Evolutionary conservation across 352 stramenopile species (phyloP), one percentile per base, ranked within the genome.

Genomic region (Aphanomyces astaci): DNA sequence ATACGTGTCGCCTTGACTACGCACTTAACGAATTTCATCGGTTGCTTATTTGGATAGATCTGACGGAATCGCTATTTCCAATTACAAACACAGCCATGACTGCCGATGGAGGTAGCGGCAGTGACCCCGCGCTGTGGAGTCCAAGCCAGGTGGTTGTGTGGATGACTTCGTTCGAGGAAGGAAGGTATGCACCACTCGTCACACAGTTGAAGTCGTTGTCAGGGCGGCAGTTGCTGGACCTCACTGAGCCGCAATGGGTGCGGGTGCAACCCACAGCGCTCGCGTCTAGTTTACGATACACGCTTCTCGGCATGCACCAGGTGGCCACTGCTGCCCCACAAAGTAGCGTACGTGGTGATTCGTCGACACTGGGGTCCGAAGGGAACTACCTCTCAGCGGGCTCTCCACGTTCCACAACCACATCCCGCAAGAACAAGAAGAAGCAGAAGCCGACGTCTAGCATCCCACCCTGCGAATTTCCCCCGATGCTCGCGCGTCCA

Each of bases 281-380:
- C 40, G 84, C 84, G 3, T 89, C 76, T 19, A 92, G 85, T 27
- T 77, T 93, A 46, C 86, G 86, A 40, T 95, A 92, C 73, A 95
- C 86, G 63, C 73, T 95, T 22, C 71, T 95, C 19, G 86, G 84
- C 13, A 95, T 95, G 86, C 77, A 90, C 36, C 86, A 95, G 59
- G 82, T 95, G 39, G 83, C 84, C 17, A 36, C 62, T 3, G 30
- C 7, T 22, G 22, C 15, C 27, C 22, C 27, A 15, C 22, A 2
- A 32, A 33, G 5, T 15, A 30, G 48, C n/a, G 27, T 11, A 15
- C 19, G 30, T 30, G 30, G 11, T 4, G 25, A 40, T 31, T 43
- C 28, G 28, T 32, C 51, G 3, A 78, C 78, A 11, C 81, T 90
- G 7, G 82, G 84, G 31, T 71, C 76, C 0, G 62, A 60, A 46